phyloP scores from a whole-genome alignment of 352 stramenopile genomes.

The Phytophthora hybrid region DNA sequence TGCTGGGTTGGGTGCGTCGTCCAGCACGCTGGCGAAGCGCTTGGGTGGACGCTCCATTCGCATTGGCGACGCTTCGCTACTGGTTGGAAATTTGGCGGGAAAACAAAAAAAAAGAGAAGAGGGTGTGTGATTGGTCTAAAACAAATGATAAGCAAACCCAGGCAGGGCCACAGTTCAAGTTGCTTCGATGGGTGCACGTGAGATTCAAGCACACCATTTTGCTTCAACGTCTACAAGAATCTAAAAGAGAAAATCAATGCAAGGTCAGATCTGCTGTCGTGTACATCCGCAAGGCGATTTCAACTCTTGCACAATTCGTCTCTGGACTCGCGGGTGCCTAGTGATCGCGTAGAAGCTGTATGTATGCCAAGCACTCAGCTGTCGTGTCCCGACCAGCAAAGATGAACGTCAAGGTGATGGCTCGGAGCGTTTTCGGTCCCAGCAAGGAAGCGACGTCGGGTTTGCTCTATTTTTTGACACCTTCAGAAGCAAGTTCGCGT shows the following conservation, averaged over 20 bases:
- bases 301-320: too few relatives aligned
- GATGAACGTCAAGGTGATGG: conserved; percentile 82
- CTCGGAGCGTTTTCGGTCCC: conserved; percentile 50
- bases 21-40: conserved; percentile 14
- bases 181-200: too few relatives aligned
- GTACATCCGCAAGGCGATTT: conserved; percentile 69
- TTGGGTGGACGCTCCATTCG: conserved; percentile 31
- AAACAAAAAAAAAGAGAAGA: background rate
- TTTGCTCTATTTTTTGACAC: too few relatives aligned
- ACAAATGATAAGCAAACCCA: too few relatives aligned
- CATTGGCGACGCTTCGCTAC: background rate
- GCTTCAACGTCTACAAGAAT: conserved; percentile 45
- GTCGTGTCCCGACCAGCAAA: conserved; percentile 90
- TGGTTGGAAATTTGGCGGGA: conserved; percentile 30
- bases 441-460: conserved; percentile 26
- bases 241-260: conserved; percentile 36
- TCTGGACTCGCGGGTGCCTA: conserved; percentile 59
- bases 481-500: conserved; percentile 41
- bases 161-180: too few relatives aligned
- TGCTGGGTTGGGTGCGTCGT: conserved; percentile 5
- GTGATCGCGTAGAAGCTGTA: conserved; percentile 83
- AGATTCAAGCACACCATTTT: conserved; percentile 49
- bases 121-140: conserved; percentile 29
- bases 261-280: conserved; percentile 61
- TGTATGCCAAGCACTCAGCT: conserved; percentile 68